Evolutionary conservation across 108 stramenopile genomes (phyloP).

Genomic region (Skeletonema costatum): DNA sequence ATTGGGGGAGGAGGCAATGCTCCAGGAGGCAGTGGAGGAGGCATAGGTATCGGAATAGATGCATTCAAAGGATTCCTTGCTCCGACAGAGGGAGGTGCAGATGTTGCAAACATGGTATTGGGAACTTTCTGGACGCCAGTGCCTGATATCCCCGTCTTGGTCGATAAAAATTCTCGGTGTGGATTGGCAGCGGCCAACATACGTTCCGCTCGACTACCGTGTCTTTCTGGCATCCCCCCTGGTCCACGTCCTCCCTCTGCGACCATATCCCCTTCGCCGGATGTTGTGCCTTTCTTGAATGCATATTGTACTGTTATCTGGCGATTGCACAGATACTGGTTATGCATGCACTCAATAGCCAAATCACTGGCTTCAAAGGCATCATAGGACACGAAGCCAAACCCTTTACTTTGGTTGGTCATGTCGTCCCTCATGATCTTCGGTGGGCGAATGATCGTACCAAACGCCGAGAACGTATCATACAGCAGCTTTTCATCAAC

Average conservation of each 20-base stretch:
- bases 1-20: constrained; percentile 18
- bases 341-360: constrained; percentile 99
- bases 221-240: constrained; percentile 83
- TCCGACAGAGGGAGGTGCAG: constrained; percentile 24
- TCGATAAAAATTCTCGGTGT: constrained; percentile 42
- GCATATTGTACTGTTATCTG: constrained; percentile 97
- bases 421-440: constrained; percentile 90
- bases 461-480: constrained; percentile 98
- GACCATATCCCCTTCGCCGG: constrained; percentile 39
- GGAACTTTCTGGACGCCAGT: constrained; percentile 42
- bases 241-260: constrained; percentile 54
- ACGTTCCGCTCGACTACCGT: constrained; percentile 97
- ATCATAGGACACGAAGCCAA: constrained; percentile 95
- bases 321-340: constrained; percentile 95
- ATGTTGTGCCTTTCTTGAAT: constrained; percentile 89
- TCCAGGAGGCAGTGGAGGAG: constrained; percentile 18
- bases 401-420: constrained; percentile 90
- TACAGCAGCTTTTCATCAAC: constrained; percentile 98
- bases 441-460: constrained; percentile 90
- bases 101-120: constrained; percentile 51
- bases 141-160: constrained; percentile 38
- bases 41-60: constrained; percentile 26
- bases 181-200: constrained; percentile 92
- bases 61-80: constrained; percentile 18
- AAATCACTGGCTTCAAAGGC: constrained; percentile 94